Conservation (phyloP, 768 basidiomycete genomes). For the Lactarius psammicola region DNA sequence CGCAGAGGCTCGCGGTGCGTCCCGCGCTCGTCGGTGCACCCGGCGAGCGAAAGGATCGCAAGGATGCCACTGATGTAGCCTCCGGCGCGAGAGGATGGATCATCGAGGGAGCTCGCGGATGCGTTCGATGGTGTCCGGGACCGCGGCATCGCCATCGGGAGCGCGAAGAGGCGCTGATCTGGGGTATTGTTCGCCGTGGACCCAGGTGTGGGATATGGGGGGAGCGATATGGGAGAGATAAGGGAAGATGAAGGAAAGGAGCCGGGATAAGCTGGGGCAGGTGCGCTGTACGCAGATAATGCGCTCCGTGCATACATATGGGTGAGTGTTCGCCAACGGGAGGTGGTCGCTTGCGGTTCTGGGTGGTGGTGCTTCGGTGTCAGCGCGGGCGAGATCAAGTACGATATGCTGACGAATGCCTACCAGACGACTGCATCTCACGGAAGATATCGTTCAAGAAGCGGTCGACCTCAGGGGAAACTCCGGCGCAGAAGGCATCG, state of each 20-base stretch:
- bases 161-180: slow-evolving; percentile 19
- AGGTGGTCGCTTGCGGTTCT: slow-evolving; percentile 40
- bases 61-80: slow-evolving; percentile 36
- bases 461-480: slow-evolving; percentile 34
- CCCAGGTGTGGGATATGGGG: slow-evolving; percentile 25
- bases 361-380: slow-evolving; percentile 5
- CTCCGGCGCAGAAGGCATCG: slow-evolving; percentile 37
- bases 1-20: slow-evolving; percentile 35
- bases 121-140: slow-evolving; percentile 23
- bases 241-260: slow-evolving; percentile 24
- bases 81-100: slow-evolving; percentile 22
- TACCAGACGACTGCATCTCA: slow-evolving; percentile 36
- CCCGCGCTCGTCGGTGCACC: slow-evolving; percentile 34
- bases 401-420: slow-evolving; percentile 14
- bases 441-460: slow-evolving; percentile 34
- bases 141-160: slow-evolving; percentile 25
- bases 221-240: slow-evolving; percentile 27
- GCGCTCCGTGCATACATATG: slow-evolving; percentile 34
- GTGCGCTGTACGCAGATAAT: slow-evolving; percentile 25
- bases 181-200: slow-evolving; percentile 28
- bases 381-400: not conserved
- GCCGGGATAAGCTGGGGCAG: slow-evolving; percentile 32
- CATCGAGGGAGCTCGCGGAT: slow-evolving; percentile 23
- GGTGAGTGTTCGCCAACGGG: slow-evolving; percentile 40
- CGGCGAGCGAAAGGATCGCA: slow-evolving; percentile 36